Percentiles rank a stretch among this genome's conserved stretches.
Conservation (phyloP, 2,329 filamentous ascomycete species). For the Penicillium freii region DNA sequence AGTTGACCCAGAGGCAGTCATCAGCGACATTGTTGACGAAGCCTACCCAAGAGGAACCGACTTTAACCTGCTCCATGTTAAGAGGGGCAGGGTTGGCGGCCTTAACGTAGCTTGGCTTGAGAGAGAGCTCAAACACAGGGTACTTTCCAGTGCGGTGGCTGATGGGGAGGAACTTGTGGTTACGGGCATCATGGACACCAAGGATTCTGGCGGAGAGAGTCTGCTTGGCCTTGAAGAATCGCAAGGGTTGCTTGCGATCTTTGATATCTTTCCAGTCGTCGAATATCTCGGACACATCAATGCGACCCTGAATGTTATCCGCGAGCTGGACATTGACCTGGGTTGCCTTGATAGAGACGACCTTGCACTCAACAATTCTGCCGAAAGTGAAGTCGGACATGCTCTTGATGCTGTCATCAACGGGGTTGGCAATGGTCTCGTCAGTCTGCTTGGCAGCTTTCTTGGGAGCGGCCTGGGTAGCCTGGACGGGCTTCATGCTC, state of each 20-base stretch:
- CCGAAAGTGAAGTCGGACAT: slow-evolving; percentile 74
- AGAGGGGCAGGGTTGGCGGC: slow-evolving; percentile 61
- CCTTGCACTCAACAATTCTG: slow-evolving; percentile 69
- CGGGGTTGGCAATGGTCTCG: slow-evolving; percentile 52
- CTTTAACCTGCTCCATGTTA: slow-evolving; percentile 68
- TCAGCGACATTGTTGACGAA: slow-evolving; percentile 88
- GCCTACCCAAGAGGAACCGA: slow-evolving; percentile 70
- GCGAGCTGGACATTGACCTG: slow-evolving; percentile 89
- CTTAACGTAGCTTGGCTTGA: slow-evolving; percentile 63
- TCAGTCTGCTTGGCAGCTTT: slow-evolving; percentile 41
- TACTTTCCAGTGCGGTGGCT: slow-evolving; percentile 78
- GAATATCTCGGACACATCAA: slow-evolving; percentile 88
- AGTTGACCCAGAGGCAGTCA: slow-evolving; percentile 82
- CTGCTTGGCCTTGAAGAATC: slow-evolving; percentile 69
- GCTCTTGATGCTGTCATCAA: slow-evolving; percentile 63
- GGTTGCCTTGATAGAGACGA: slow-evolving; percentile 83
- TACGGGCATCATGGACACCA: slow-evolving; percentile 84
- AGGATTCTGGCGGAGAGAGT: slow-evolving; percentile 72
- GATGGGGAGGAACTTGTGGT: slow-evolving; percentile 87
- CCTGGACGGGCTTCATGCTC: slow-evolving; percentile 53
- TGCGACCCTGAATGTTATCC: slow-evolving; percentile 84
- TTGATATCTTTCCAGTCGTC: slow-evolving; percentile 83
- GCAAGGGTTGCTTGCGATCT: slow-evolving; percentile 77
- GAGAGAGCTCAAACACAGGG: slow-evolving; percentile 79
- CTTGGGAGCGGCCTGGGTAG: slow-evolving; percentile 51